A percentile compares a stretch with the other conserved stretches of the same genome.
Conservation (phyloP, 1,284 basidiomycete genomes). For the Boletus holoroseus region DNA sequence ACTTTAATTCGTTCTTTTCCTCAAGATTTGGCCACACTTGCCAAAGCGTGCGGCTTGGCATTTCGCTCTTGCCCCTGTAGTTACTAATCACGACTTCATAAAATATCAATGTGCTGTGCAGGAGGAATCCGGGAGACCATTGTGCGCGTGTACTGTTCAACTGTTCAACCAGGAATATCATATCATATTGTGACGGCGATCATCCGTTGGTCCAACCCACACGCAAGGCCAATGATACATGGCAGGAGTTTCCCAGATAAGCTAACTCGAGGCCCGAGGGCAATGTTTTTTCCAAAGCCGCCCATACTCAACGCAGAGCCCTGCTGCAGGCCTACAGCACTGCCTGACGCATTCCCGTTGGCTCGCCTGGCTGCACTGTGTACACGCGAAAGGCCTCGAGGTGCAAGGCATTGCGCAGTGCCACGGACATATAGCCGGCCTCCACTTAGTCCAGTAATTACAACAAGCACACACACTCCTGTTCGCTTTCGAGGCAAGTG, state of each 20-base stretch:
- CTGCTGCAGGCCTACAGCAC: constrained; percentile 11
- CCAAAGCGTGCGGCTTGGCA: not conserved
- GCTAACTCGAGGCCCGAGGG: not conserved
- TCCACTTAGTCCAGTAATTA: constrained; percentile 10
- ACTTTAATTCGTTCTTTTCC: constrained; percentile 9
- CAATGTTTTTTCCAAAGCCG: not conserved
- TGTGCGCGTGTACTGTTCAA: not conserved
- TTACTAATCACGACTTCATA: not conserved
- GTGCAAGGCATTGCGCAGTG: constrained; percentile 14
- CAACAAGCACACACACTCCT: not conserved
- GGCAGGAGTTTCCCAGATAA: constrained; percentile 1
- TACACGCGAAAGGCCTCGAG: constrained; percentile 28
- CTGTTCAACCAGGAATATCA: not conserved
- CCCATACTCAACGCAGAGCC: not conserved
- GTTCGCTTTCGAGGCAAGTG: constrained; percentile 4
- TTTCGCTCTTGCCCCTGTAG: not conserved
- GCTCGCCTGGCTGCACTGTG: constrained; percentile 12
- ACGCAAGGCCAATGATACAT: too few species aligned
- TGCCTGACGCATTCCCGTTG: constrained; percentile 19
- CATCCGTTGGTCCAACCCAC: not conserved
- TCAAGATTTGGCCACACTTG: not conserved
- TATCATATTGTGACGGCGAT: not conserved
- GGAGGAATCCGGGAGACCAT: not conserved
- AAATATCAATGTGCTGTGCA: not conserved
- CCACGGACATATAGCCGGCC: constrained; percentile 18